phyloP scores from a whole-genome alignment of 768 basidiomycete genomes.

The Baorangia bicolor region DNA sequence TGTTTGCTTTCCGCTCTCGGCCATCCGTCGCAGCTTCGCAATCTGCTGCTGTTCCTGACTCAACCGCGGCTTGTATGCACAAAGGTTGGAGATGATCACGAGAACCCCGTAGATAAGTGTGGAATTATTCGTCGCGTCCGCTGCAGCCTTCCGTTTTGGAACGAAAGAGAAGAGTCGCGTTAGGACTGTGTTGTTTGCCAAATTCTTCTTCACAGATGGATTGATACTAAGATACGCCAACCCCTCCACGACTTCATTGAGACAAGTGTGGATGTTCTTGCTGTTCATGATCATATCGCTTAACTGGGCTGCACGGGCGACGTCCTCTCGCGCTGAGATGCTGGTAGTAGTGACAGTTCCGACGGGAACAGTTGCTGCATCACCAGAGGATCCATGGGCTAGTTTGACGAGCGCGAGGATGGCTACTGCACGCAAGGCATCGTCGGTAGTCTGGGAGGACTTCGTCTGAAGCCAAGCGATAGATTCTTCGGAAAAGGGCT shows the following conservation, averaged over 20 bases:
- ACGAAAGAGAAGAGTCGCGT: slow-evolving; percentile 55
- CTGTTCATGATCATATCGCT: slow-evolving; percentile 49
- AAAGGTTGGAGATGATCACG: slow-evolving; percentile 73
- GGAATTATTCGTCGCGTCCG: slow-evolving; percentile 36
- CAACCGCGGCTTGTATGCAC: slow-evolving; percentile 64
- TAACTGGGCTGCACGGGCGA: slow-evolving; percentile 53
- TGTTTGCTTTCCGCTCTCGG: slow-evolving; percentile 43
- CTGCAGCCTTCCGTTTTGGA: slow-evolving; percentile 44
- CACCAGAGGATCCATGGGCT: slow-evolving; percentile 52
- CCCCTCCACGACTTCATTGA: slow-evolving; percentile 75
- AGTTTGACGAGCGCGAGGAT: slow-evolving; percentile 80
- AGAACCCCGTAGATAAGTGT: slow-evolving; percentile 77
- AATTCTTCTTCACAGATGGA: slow-evolving; percentile 57
- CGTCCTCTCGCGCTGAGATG: slow-evolving; percentile 31
- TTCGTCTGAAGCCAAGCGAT: slow-evolving; percentile 67
- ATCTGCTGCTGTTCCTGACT: slow-evolving; percentile 83
- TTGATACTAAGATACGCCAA: slow-evolving; percentile 78
- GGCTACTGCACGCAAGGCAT: slow-evolving; percentile 55
- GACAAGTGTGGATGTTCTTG: slow-evolving; percentile 39
- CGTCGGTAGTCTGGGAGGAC: slow-evolving; percentile 46
- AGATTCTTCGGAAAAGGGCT: slow-evolving; percentile 54
- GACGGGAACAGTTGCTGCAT: slow-evolving; percentile 31
- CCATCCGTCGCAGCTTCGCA: slow-evolving; percentile 75
- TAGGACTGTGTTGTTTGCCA: slow-evolving; percentile 61
- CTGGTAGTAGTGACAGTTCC: slow-evolving; percentile 11